Base-by-base conservation (phyloP, 1,284 basidiomycete species). In the Ustilago sp. region DNA sequence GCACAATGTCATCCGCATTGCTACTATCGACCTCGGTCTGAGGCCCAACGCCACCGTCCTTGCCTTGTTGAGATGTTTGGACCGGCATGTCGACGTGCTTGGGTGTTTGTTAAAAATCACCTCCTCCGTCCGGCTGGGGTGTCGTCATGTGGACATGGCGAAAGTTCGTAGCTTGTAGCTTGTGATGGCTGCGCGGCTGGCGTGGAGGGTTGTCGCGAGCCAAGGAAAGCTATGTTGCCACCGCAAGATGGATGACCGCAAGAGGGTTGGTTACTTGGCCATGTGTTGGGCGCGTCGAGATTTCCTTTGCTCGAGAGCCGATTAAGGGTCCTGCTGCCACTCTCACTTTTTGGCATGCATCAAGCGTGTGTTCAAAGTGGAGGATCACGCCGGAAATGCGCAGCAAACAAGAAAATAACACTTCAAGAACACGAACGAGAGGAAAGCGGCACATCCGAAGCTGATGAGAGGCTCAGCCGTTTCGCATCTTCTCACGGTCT, bases 71-170 rank as follows among this genome's bases (percentile, higher is more conserved):
- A 19, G 43, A 5, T 45, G 43, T 17, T 19, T 45, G 4, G 43
- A 45, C 19, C 34, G 59, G n/a, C 54, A 35, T 53, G 7, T 34
- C 3, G n/a, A 23, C 23, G 31, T 2, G 23, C 23, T 19, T 23
- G 12, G 28, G 57, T 32, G 47, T 19, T 19, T 43, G 11, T 34
- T n/a, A 36, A n/a, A 39, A 15, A 32, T 55, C 17, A 34, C 38
- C 32, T 43, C 8, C 32, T 45, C 39, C 19, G 13, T 61, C 52
- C 5, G 35, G 8, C 8, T n/a, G 31, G 35, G 45, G 36, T 17
- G 57, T 9, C 23, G 34, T 63, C 67, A 63, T 55, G n/a, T 36
- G 36, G 31, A 31, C 57, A 66, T 64, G 8, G 36, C 50, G 59
- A 39, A 23, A 19, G 39, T 9, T 17, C 4, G 38, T 39, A 39